Percentiles rank a stretch among this genome's conserved stretches.
These are phyloP conservation scores for Penicillium verhagenii DNA, from an alignment of 495 filamentous ascomycete genomes.

Conservation along the genomic window DNA sequence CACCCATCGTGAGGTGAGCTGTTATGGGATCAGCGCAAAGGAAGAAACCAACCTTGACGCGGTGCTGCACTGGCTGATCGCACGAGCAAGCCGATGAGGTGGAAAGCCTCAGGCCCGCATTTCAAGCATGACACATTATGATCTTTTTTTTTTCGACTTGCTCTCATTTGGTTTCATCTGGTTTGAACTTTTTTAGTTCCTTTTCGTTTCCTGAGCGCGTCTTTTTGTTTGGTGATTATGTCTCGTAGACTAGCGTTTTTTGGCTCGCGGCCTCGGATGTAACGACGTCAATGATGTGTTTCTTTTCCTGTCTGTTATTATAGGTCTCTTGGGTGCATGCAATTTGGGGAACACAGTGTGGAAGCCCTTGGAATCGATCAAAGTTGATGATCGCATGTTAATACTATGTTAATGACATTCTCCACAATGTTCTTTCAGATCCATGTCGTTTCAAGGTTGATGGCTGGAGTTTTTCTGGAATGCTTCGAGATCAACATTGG, in stretches of 20 bases:
- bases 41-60: constrained; percentile 98
- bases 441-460: too few species aligned
- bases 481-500: too few species aligned
- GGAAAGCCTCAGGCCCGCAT: background rate
- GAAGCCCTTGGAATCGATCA: background rate
- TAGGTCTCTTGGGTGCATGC: constrained; percentile 11
- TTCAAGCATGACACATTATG: background rate
- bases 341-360: constrained; percentile 4
- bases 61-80: constrained; percentile 95
- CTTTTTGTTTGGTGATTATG: constrained; percentile 8
- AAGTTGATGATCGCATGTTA: background rate
- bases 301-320: background rate
- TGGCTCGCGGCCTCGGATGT: constrained; percentile 24
- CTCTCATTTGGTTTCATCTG: background rate
- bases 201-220: constrained; percentile 7
- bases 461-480: too few species aligned
- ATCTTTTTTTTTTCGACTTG: background rate
- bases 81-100: constrained; percentile 62
- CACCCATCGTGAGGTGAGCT: constrained; percentile 91
- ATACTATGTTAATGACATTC: background rate
- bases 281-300: constrained; percentile 20
- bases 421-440: too few species aligned
- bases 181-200: background rate
- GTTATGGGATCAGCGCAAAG: constrained; percentile 97
- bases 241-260: constrained; percentile 24